phyloP scores from a whole-genome alignment of 305 asterid genomes.

The Fraxinus baroniana region DNA sequence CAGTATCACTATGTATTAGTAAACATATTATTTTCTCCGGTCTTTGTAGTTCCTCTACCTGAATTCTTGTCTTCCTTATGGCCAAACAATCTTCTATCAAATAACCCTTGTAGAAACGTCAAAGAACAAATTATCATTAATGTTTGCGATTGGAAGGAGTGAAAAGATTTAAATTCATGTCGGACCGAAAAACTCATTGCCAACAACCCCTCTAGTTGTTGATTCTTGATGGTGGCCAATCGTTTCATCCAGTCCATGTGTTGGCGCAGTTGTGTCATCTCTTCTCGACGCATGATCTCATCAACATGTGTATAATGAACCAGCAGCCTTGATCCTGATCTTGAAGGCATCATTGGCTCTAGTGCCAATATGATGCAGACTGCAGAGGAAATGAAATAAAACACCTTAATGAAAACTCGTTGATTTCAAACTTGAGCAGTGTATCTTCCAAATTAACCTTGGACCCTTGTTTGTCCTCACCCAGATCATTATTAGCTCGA shows the following conservation, averaged over 20 bases:
- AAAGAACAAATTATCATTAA: background rate
- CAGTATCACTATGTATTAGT: background rate
- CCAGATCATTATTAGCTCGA: constrained; percentile 43
- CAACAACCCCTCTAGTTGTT: background rate
- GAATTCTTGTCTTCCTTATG: background rate
- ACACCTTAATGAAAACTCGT: no score
- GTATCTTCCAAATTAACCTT: constrained; percentile 44
- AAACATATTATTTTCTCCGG: no score
- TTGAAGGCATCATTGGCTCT: background rate
- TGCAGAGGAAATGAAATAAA: no score
- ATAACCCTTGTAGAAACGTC: no score
- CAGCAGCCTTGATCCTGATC: background rate
- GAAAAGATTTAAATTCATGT: background rate
- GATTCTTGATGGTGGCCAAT: background rate
- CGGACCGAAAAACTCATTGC: background rate
- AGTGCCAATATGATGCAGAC: no score
- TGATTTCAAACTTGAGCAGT: constrained; percentile 18
- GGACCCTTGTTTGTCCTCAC: constrained; percentile 41
- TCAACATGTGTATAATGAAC: background rate
- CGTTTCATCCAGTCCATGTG: background rate
- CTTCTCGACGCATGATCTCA: background rate
- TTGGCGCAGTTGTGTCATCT: background rate
- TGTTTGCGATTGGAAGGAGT: background rate
- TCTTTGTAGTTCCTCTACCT: background rate
- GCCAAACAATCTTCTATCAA: background rate